Evolutionary conservation across 2,329 filamentous ascomycete species (phyloP).

Genomic region (Aspergillus hiratsukae): DNA sequence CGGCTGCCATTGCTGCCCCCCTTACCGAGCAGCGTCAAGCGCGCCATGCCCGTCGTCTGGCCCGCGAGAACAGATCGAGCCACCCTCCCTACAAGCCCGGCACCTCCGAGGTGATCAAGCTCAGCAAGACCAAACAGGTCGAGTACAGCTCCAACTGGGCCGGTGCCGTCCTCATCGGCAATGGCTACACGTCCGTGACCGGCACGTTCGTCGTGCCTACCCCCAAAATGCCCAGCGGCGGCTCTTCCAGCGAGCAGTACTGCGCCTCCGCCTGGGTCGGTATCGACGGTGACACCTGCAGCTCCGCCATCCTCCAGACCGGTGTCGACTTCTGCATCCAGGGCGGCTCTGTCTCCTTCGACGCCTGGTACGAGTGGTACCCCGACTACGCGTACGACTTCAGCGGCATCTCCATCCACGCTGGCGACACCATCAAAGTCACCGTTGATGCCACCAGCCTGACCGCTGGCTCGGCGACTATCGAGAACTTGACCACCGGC

Average conservation of each 20-base stretch:
- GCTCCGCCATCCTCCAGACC: constrained; percentile 51
- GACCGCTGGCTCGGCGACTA: constrained; percentile 40
- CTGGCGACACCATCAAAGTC: constrained; percentile 42
- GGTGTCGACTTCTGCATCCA: constrained; percentile 52
- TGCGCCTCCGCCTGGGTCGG: constrained; percentile 55
- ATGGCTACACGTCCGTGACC: constrained; percentile 49
- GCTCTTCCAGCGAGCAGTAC: constrained; percentile 31
- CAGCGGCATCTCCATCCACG: constrained; percentile 40
- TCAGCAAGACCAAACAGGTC: constrained; percentile 39
- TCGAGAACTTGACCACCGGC: constrained; percentile 51
- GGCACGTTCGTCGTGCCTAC: constrained; percentile 51
- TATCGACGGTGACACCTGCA: constrained; percentile 56
- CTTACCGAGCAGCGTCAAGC: constrained; percentile 40
- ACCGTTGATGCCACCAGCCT: constrained; percentile 40
- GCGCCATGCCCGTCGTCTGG: constrained; percentile 21
- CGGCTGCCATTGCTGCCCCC: constrained; percentile 44
- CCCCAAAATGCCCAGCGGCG: constrained; percentile 37
- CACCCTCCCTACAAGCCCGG: constrained; percentile 28
- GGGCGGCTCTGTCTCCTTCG: constrained; percentile 40
- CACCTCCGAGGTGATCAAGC: constrained; percentile 22
- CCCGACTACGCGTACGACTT: constrained; percentile 54
- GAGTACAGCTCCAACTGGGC: constrained; percentile 56
- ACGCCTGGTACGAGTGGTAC: constrained; percentile 59
- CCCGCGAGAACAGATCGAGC: constrained; percentile 24
- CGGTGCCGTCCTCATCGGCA: constrained; percentile 51